A percentile compares a stretch with the other conserved stretches of the same genome.
Conservation (phyloP, 345 rosid species). For the Lenwebbia sp. region DNA sequence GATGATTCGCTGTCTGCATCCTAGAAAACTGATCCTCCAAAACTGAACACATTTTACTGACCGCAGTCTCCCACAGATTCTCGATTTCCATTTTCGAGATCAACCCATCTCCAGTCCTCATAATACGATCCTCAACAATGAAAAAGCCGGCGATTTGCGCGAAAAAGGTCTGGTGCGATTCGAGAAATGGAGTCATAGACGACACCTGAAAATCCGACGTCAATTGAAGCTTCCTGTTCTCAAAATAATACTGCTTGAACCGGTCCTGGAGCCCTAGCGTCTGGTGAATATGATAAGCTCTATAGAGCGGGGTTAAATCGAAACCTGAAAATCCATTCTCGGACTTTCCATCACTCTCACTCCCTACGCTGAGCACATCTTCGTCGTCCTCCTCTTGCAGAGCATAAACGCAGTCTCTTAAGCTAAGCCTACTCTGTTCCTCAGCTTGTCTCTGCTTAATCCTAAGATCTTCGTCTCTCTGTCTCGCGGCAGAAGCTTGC, state of each 20-base stretch:
- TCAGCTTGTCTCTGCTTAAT: slow-evolving; percentile 95
- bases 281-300: slow-evolving; percentile 88
- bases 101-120: slow-evolving; percentile 87
- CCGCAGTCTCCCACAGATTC: slow-evolving; percentile 92
- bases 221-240: slow-evolving; percentile 89
- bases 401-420: slow-evolving; percentile 80
- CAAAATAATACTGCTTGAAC: slow-evolving; percentile 77
- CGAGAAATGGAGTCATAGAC: slow-evolving; percentile 92
- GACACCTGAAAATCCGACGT: slow-evolving; percentile 97
- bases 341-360: slow-evolving; percentile 39
- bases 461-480: slow-evolving; percentile 89
- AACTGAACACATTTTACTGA: slow-evolving; percentile 89
- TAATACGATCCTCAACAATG: slow-evolving; percentile 78
- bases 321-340: slow-evolving; percentile 46
- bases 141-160: slow-evolving; percentile 97
- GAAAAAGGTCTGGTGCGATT: slow-evolving; percentile 94
- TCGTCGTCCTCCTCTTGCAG: slow-evolving; percentile 82
- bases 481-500: slow-evolving; percentile 87
- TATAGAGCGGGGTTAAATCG: slow-evolving; percentile 78
- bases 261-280: slow-evolving; percentile 78
- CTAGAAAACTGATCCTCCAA: slow-evolving; percentile 97
- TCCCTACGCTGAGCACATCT: slow-evolving; percentile 19
- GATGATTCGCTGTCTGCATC: slow-evolving; percentile 97
- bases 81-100: slow-evolving; percentile 82
- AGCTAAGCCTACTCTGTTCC: slow-evolving; percentile 86